These are phyloP conservation scores for Rhodofomes roseus DNA, from an alignment of 1,284 basidiomycete species.

Conservation along the genomic window DNA sequence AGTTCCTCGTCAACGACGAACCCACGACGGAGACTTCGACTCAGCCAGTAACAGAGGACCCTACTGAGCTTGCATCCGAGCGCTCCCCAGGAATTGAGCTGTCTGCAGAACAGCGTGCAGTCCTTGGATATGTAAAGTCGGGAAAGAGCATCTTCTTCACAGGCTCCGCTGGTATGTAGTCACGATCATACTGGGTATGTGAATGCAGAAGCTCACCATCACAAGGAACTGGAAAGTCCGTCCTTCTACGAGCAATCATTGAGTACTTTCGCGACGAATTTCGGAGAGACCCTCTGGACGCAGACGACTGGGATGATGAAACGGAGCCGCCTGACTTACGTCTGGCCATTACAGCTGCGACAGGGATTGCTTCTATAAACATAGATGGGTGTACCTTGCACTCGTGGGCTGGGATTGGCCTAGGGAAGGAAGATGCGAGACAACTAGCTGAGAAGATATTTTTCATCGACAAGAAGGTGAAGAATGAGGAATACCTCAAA, in stretches of 20 bases:
- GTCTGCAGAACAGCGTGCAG: constrained; percentile 49
- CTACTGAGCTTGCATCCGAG: not conserved
- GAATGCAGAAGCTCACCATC: not conserved
- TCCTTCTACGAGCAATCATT: constrained; percentile 88
- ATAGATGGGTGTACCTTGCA: constrained; percentile 94
- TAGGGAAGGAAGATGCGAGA: constrained; percentile 70
- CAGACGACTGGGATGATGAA: not conserved
- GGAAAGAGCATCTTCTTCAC: constrained; percentile 76
- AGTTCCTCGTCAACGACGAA: not conserved
- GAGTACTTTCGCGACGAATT: constrained; percentile 26
- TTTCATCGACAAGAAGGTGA: constrained; percentile 43
- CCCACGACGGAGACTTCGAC: too few relatives aligned
- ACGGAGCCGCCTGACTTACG: not conserved
- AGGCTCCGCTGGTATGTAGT: constrained; percentile 57
- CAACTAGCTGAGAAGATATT: constrained; percentile 65
- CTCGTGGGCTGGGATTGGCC: constrained; percentile 87
- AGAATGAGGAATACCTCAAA: constrained; percentile 19
- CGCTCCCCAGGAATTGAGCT: constrained; percentile 12
- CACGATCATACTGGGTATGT: too few relatives aligned
- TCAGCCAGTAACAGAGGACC: not conserved
- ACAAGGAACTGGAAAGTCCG: constrained; percentile 91
- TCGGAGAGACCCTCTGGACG: not conserved
- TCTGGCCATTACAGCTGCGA: constrained; percentile 63
- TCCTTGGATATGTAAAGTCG: constrained; percentile 48
- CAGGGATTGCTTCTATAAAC: constrained; percentile 91